phyloP scores from a whole-genome alignment of 257 asterid species.

The Oldenlandia corymbosa region DNA sequence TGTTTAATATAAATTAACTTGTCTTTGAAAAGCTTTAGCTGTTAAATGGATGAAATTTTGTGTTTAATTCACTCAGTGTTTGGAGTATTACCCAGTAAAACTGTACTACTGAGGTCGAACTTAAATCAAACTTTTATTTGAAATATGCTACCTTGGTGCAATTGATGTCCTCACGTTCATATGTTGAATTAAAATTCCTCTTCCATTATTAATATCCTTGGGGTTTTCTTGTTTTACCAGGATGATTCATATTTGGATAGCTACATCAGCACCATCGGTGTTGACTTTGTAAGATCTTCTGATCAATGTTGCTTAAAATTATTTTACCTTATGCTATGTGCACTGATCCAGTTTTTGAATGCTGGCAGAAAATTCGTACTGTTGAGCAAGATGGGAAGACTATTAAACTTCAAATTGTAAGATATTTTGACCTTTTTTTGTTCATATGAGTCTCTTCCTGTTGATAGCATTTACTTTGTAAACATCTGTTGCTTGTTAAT shows the following conservation, averaged over 20 bases:
- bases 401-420: constrained; percentile 80
- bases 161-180: no score
- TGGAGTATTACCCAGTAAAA: neutral
- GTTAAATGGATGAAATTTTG: neutral
- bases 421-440: constrained; percentile 4
- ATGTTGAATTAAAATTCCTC: neutral
- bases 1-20: no score
- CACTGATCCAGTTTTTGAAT: constrained; percentile 12
- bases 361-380: constrained; percentile 76
- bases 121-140: neutral
- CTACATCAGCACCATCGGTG: constrained; percentile 90
- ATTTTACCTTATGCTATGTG: neutral
- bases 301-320: neutral
- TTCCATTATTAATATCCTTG: neutral
- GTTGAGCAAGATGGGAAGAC: constrained; percentile 93
- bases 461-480: neutral
- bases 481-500: neutral
- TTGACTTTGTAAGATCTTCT: constrained; percentile 69
- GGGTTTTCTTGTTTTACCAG: constrained; percentile 28
- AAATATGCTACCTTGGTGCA: neutral
- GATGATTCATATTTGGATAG: constrained; percentile 86
- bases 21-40: neutral
- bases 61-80: neutral
- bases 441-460: neutral
- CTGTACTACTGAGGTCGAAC: neutral